Base-by-base conservation (phyloP, 1,284 basidiomycete genomes). In the Amylostereum areolatum region DNA sequence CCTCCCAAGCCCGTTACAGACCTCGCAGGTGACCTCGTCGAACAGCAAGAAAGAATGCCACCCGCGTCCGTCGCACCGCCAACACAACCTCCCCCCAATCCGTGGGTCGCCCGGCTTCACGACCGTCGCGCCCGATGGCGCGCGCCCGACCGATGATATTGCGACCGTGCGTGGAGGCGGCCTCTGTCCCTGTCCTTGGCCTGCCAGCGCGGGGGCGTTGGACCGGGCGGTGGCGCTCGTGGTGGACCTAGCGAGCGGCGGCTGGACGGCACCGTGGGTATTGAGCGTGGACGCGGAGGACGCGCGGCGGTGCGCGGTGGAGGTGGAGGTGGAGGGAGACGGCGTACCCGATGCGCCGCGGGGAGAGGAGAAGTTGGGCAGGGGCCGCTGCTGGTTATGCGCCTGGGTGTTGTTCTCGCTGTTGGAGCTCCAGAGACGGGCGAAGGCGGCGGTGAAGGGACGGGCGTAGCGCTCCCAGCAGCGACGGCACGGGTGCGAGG, bases 381-480 rank as follows among this genome's bases (percentile, higher is more conserved):
- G 64, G 1, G 64, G 64, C 1, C 61, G 66, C 57, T 75, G 74
- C n/a, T 27, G 12, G n/a, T n/a, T n/a, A n/a, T n/a, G 55, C 70
- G 68, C 41, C 69, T 69, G n/a, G n/a, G n/a, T n/a, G n/a, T n/a
- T n/a, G 35, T 59, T 56, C 8, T 55, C 57, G 34, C 58, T 48
- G 34, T 50, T 41, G 45, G 50, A 35, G 44, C 50, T 45, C 43
- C 57, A 36, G 39, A 44, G 30, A 36, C 55, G 42, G 0, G 72
- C 67, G 11, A 89, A 64, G 2, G 82, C 74, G 3, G 82, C 82
- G 0, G 68, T 59, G 62, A 80, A 89, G 0, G 73, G 70, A 56
- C 76, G 78, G 1, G 72, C 70, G 61, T 84, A 82, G 53, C 78
- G 80, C 1, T 72, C 66, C 87, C 86, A 89, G 63, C 87, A 89